A percentile compares a stretch with the other conserved stretches of the same genome.
phyloP scores from a whole-genome alignment of 352 stramenopile species.

The Hyphochytrium catenoides region DNA sequence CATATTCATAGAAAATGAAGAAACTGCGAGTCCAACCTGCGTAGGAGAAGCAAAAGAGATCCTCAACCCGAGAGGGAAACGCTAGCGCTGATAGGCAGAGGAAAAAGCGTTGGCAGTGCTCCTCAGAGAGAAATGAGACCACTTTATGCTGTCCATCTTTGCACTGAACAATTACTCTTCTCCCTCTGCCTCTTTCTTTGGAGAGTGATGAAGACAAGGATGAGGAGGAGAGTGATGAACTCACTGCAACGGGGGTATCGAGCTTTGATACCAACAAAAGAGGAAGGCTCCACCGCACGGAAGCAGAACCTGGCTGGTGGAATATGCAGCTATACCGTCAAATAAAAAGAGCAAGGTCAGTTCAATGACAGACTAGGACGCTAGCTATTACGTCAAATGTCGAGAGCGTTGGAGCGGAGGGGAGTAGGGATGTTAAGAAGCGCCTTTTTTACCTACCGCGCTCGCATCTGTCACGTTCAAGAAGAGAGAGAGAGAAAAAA shows the following conservation, averaged over 20 bases:
- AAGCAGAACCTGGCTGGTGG: constrained; percentile 33
- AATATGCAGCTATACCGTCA: constrained; percentile 18
- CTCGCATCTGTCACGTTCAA: constrained; percentile 20
- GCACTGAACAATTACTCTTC: constrained; percentile 39
- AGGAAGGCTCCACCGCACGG: constrained; percentile 17
- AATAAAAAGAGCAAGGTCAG: too few species aligned
- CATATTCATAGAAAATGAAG: too few species aligned
- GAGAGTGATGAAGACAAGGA: too few species aligned
- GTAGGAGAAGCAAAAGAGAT: constrained; percentile 57
- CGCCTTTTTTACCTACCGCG: constrained; percentile 5
- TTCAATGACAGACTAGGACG: too few species aligned
- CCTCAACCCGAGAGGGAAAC: constrained; percentile 34
- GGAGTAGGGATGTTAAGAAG: too few species aligned
- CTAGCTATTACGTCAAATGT: too few species aligned
- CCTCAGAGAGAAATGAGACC: constrained; percentile 33
- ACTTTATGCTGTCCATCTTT: constrained; percentile 41
- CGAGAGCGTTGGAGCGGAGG: too few species aligned
- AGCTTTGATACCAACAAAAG: too few species aligned
- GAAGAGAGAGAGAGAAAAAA: constrained; percentile 38
- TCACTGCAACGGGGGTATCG: too few species aligned
- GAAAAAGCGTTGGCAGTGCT: constrained; percentile 41
- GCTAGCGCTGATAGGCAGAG: constrained; percentile 43
- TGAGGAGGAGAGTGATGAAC: too few species aligned
- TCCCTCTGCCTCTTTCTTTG: too few species aligned
- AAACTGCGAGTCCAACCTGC: constrained; percentile 18